Percentiles rank a stretch among this genome's conserved stretches.
These are phyloP conservation scores for Nevesoporus exiguus DNA, from an alignment of 768 basidiomycete species.

Conservation along the genomic window DNA sequence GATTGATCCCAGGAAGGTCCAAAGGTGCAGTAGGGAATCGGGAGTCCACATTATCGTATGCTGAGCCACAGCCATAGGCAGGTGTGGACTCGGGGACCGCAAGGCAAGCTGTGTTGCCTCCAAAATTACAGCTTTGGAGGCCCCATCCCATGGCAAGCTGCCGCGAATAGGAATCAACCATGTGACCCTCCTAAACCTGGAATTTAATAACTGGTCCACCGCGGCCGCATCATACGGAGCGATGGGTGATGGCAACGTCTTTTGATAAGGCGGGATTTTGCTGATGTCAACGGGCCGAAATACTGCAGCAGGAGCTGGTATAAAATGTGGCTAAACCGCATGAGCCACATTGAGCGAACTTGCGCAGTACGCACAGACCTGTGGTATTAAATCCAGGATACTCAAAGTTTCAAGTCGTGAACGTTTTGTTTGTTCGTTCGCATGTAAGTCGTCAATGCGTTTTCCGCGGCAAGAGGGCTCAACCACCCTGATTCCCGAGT, in stretches of 20 bases:
- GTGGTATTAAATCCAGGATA: slow-evolving; percentile 41
- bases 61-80: slow-evolving; percentile 16
- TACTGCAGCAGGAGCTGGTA: slow-evolving; percentile 13
- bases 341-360: slow-evolving; percentile 10
- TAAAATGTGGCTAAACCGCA: slow-evolving; percentile 23
- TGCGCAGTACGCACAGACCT: slow-evolving; percentile 35
- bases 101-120: slow-evolving; percentile 22
- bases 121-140: slow-evolving; percentile 42
- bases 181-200: slow-evolving; percentile 40
- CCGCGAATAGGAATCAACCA: slow-evolving; percentile 63
- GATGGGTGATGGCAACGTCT: slow-evolving; percentile 36
- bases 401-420: slow-evolving; percentile 35
- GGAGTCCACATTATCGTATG: slow-evolving; percentile 46
- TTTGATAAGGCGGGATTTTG: slow-evolving; percentile 33
- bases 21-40: slow-evolving; percentile 41
- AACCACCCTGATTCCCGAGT: not conserved
- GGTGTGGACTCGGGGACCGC: slow-evolving; percentile 18
- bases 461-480: slow-evolving; percentile 6
- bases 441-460: not conserved
- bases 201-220: slow-evolving; percentile 25
- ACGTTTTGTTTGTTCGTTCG: slow-evolving; percentile 28
- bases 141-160: slow-evolving; percentile 44
- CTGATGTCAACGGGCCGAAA: slow-evolving; percentile 19
- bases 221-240: slow-evolving; percentile 34
- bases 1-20: slow-evolving; percentile 46